Conservation (phyloP, 1,139 yeast genomes). For the Geotrichum histeridarum region DNA sequence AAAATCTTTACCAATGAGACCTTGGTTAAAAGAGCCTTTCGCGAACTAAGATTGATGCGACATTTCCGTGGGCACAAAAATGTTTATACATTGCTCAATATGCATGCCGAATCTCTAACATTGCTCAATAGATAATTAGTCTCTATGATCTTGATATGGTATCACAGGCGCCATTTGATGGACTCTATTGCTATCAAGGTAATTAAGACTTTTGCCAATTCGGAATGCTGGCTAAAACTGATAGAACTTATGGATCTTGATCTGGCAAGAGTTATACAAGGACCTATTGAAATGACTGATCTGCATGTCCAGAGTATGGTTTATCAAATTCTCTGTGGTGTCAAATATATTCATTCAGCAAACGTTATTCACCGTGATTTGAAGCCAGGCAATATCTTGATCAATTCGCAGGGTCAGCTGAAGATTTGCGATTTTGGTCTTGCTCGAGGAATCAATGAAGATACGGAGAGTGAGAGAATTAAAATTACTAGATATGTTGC, state of each 20-base stretch:
- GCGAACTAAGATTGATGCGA: constrained; percentile 73
- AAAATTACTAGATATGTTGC: constrained; percentile 84
- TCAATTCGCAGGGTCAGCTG: constrained; percentile 62
- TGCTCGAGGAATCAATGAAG: constrained; percentile 58
- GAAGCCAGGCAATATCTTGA: constrained; percentile 78
- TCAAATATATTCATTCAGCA: constrained; percentile 79
- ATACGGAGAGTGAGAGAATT: constrained; percentile 38
- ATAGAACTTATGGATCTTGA: constrained; percentile 73
- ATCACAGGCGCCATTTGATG: constrained; percentile 63
- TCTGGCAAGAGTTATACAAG: constrained; percentile 69
- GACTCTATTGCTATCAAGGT: constrained; percentile 70
- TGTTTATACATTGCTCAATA: constrained; percentile 33
- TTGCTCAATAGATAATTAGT: constrained; percentile 50
- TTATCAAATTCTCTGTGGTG: constrained; percentile 75
- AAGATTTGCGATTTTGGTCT: constrained; percentile 87
- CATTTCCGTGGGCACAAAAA: constrained; percentile 79
- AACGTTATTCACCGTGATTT: constrained; percentile 74
- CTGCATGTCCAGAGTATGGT: constrained; percentile 70
- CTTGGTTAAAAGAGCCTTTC: constrained; percentile 64
- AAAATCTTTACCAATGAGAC: constrained; percentile 61
- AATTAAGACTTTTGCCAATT: constrained; percentile 2
- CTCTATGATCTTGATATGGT: constrained; percentile 71
- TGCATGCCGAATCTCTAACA: constrained; percentile 1
- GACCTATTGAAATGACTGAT: constrained; percentile 66
- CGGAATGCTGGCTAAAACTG: not conserved